These are phyloP conservation scores for Bipolaris victoriae DNA, from an alignment of 2,329 filamentous ascomycete genomes.

Conservation along the genomic window DNA sequence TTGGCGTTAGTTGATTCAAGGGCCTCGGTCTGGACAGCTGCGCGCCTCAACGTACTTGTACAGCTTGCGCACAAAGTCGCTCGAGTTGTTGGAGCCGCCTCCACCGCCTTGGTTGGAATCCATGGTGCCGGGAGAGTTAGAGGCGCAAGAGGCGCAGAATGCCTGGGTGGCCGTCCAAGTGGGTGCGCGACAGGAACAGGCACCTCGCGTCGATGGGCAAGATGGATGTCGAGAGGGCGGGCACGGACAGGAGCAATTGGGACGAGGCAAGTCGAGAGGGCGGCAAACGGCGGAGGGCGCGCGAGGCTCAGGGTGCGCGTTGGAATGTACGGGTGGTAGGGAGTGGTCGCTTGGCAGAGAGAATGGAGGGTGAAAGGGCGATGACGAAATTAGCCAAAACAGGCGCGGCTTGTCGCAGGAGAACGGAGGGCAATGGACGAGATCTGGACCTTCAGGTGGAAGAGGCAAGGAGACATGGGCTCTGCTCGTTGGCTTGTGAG, in stretches of 20 bases:
- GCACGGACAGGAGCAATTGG: constrained; percentile 6
- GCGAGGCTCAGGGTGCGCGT: constrained; percentile 22
- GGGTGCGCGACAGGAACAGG: constrained; percentile 17
- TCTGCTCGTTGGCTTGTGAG: constrained; percentile 30
- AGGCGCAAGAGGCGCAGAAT: neutral
- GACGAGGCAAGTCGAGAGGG: constrained; percentile 4
- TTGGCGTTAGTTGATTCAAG: constrained; percentile 46
- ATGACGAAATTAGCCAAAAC: constrained; percentile 34
- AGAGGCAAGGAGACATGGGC: constrained; percentile 33
- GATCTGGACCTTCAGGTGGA: constrained; percentile 34
- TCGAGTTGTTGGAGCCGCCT: constrained; percentile 76
- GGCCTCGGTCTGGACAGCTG: neutral
- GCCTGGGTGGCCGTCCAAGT: constrained; percentile 5
- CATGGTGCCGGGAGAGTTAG: constrained; percentile 30
- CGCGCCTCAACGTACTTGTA: constrained; percentile 76
- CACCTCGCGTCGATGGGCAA: neutral
- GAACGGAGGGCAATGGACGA: constrained; percentile 26
- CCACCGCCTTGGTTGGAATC: constrained; percentile 40
- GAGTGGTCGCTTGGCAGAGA: constrained; percentile 21
- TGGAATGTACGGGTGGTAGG: constrained; percentile 5
- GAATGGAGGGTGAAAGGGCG: constrained; percentile 20
- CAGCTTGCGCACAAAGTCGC: constrained; percentile 97
- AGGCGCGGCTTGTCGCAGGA: constrained; percentile 26
- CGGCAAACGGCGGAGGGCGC: constrained; percentile 18
- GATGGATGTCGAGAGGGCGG: neutral